Percentiles rank a stretch among this genome's conserved stretches.
These are phyloP conservation scores for Termitomyces sp. DNA, from an alignment of 768 basidiomycete genomes.

Conservation along the genomic window DNA sequence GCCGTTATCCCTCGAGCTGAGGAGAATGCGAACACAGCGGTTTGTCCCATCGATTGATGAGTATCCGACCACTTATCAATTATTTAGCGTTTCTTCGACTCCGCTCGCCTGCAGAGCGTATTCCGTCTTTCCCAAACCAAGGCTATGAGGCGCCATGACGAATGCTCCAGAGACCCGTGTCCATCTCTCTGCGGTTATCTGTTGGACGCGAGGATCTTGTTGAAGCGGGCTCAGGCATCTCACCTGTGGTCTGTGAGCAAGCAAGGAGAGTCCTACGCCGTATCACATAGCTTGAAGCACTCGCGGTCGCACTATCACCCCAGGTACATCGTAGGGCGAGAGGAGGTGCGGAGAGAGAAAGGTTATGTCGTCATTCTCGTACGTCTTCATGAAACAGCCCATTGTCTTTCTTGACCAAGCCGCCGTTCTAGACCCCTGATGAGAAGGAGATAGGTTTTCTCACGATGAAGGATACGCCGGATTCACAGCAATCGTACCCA, in stretches of 20 bases:
- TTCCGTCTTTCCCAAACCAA: constrained; percentile 7
- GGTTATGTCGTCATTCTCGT: no score
- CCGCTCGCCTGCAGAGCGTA: background rate
- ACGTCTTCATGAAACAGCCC: constrained; percentile 14
- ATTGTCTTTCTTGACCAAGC: background rate
- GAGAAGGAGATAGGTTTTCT: no score
- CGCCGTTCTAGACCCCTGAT: constrained; percentile 5
- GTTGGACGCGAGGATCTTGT: background rate
- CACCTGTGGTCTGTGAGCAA: background rate
- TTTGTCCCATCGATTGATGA: background rate
- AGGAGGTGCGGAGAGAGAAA: no score
- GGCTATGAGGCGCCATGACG: constrained; percentile 7
- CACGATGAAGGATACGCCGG: no score
- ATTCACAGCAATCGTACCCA: constrained; percentile 26
- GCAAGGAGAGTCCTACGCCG: constrained; percentile 24
- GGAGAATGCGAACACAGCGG: constrained; percentile 7
- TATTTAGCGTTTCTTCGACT: constrained; percentile 5
- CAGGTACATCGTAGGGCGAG: constrained; percentile 1
- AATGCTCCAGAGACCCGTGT: background rate
- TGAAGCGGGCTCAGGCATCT: background rate
- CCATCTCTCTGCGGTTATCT: background rate
- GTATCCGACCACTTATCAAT: background rate
- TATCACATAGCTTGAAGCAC: constrained; percentile 13
- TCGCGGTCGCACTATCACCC: constrained; percentile 5
- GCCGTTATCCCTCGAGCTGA: constrained; percentile 30